phyloP scores from a whole-genome alignment of 768 basidiomycete species.

The Epithele typhae region DNA sequence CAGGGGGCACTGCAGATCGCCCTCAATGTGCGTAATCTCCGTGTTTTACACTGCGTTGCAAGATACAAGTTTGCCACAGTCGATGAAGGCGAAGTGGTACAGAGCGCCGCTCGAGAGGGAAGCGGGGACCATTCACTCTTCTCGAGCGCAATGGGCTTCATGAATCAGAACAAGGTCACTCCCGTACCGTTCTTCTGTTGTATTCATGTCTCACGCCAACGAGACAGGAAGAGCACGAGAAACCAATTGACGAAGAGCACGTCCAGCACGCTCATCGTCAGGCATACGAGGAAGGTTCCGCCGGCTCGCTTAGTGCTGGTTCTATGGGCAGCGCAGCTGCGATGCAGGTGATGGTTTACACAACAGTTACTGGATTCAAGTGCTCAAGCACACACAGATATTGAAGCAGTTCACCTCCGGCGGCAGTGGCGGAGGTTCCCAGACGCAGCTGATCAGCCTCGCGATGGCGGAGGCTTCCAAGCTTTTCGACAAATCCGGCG shows the following conservation, averaged over 20 bases:
- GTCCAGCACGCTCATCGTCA: slow-evolving; percentile 59
- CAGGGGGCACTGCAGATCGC: too few relatives aligned
- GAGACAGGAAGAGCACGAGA: slow-evolving; percentile 44
- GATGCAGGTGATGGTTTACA: slow-evolving; percentile 57
- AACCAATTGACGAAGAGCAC: slow-evolving; percentile 63
- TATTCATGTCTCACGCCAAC: not conserved
- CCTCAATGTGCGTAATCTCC: too few relatives aligned
- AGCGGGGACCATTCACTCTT: too few relatives aligned
- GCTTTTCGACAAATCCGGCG: slow-evolving; percentile 68
- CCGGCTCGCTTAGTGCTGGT: slow-evolving; percentile 48
- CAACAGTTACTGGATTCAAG: not conserved
- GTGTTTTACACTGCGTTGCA: too few relatives aligned
- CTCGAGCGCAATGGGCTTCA: slow-evolving; percentile 52
- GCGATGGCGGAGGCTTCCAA: slow-evolving; percentile 83
- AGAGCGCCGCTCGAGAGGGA: too few relatives aligned
- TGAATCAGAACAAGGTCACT: slow-evolving; percentile 54
- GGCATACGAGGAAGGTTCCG: slow-evolving; percentile 54
- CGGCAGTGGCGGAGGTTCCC: slow-evolving; percentile 36
- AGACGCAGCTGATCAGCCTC: slow-evolving; percentile 72
- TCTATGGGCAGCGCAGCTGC: slow-evolving; percentile 78
- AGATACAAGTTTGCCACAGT: too few relatives aligned
- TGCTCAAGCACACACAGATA: slow-evolving; percentile 34
- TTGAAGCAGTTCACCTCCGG: slow-evolving; percentile 68
- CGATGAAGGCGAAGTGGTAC: too few relatives aligned
- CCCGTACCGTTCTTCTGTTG: not conserved